Evolutionary conservation across 805 yeast species (phyloP), one percentile per base, ranked within the genome.

Genomic region (Candida insectorum): DNA sequence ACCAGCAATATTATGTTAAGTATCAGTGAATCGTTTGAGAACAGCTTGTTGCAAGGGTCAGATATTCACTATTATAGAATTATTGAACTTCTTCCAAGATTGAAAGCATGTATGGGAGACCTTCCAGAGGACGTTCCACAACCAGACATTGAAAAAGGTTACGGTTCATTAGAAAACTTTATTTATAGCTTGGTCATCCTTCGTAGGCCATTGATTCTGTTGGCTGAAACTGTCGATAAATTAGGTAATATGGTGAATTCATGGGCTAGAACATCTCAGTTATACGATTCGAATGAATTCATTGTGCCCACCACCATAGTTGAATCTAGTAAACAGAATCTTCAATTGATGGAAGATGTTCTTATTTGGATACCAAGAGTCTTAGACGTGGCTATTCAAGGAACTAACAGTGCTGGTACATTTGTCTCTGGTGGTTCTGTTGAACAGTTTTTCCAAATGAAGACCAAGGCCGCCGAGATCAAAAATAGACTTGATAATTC

Each of bases 31-130:
- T 60, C 80, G 2, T 71, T 82, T 34, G 51, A 52, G 4, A 59
- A 46, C 1, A 43, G 52, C 4, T 35, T 44, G 1, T 50, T 77
- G 24, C 62, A 62, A 9, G 68, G 66, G 0, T 39, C 51, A 18
- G 81, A 81, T 47, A 47, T 52, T 0, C 73, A 74, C 45, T 88
- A 77, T 58, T 84, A 74, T 62, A 69, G 85, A 39, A 56, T 86
- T 6, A 58, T 93, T 23, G 97, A 93, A 47, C 51, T 89, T 17
- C 57, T 91, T 27, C 97, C 97, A 3, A 69, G 91, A 28, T 61
- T 91, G 36, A 72, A 95, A 48, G 72, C 80, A 13, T 62, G 85
- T 2, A 78, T 81, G 8, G 56, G 77, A 2, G 65, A 66, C 10
- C 75, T 79, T 10, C 73, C 79, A 6, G 82, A 77, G 6, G 97